Evolutionary conservation across 2,329 filamentous ascomycete species (phyloP).

Genomic region (Scolecobasidium constrictum): DNA sequence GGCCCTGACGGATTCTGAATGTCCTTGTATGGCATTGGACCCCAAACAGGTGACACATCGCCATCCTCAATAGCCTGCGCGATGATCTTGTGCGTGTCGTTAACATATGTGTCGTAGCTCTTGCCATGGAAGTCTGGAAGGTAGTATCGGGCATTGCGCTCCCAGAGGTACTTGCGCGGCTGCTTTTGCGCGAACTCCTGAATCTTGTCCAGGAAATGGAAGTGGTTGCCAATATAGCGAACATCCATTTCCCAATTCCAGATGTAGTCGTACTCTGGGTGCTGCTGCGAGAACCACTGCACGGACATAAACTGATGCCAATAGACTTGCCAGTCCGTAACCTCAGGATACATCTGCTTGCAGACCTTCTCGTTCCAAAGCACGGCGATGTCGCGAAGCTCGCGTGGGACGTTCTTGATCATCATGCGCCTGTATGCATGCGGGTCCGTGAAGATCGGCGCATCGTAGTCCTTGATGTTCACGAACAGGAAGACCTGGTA

Average conservation of each 20-base stretch:
- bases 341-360: constrained; percentile 37
- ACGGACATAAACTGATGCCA: constrained; percentile 59
- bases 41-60: constrained; percentile 59
- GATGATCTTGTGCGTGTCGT: constrained; percentile 30
- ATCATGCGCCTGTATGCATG: constrained; percentile 50
- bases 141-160: constrained; percentile 46
- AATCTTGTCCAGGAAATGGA: constrained; percentile 63
- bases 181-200: constrained; percentile 41
- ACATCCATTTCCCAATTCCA: constrained; percentile 85
- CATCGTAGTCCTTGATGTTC: constrained; percentile 40
- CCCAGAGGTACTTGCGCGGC: constrained; percentile 48
- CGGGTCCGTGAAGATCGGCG: constrained; percentile 48
- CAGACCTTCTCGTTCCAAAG: constrained; percentile 57
- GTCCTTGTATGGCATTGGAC: constrained; percentile 60
- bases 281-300: constrained; percentile 64
- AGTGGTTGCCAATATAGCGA: constrained; percentile 69
- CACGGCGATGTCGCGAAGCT: constrained; percentile 60
- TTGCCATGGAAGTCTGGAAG: constrained; percentile 41
- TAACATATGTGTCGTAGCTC: constrained; percentile 34
- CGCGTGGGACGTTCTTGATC: constrained; percentile 51
- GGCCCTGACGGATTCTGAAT: constrained; percentile 71
- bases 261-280: constrained; percentile 69
- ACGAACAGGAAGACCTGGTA: constrained; percentile 38
- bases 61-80: constrained; percentile 26
- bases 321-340: constrained; percentile 38